A percentile compares a stretch with the other conserved stretches of the same genome.
Evolutionary conservation across 2,329 filamentous ascomycete species (phyloP).

Genomic region (Stachybotrys chlorohalonatus): DNA sequence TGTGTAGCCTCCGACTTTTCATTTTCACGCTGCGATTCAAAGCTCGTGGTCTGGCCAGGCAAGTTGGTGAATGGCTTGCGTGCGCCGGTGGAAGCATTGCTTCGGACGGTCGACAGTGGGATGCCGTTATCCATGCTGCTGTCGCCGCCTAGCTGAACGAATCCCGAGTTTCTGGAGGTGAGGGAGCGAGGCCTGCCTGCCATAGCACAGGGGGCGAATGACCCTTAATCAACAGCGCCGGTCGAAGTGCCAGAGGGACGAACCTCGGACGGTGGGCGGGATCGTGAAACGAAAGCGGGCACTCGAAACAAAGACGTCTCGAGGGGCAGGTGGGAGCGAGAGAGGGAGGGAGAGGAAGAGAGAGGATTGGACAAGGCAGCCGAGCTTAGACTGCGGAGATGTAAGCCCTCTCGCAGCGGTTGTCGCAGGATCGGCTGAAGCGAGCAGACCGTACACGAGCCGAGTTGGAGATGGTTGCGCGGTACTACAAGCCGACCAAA

Average conservation of each 20-base stretch:
- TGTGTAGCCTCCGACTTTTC: slow-evolving; percentile 37
- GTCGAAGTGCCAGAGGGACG: too few relatives aligned
- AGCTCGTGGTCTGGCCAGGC: slow-evolving; percentile 21
- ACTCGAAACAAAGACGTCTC: neutral
- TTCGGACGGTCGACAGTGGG: slow-evolving; percentile 46
- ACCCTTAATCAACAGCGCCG: neutral
- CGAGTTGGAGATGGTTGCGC: neutral
- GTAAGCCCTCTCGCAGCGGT: neutral
- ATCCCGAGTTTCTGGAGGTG: slow-evolving; percentile 32
- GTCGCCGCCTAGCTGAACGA: slow-evolving; percentile 30
- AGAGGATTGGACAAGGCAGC: neutral
- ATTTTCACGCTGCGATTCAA: slow-evolving; percentile 21
- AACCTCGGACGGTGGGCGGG: slow-evolving; percentile 1
- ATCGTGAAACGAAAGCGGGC: slow-evolving; percentile 2
- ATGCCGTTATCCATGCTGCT: slow-evolving; percentile 31
- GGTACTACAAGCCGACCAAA: too few relatives aligned
- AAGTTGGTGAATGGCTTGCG: slow-evolving; percentile 33
- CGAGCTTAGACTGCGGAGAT: neutral
- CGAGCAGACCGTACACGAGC: neutral
- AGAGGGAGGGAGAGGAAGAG: neutral
- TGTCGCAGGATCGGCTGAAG: neutral
- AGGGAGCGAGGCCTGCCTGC: slow-evolving; percentile 21
- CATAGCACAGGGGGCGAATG: slow-evolving; percentile 9
- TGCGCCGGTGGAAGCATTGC: slow-evolving; percentile 44
- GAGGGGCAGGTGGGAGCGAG: neutral